phyloP scores from a whole-genome alignment of 345 rosid species.

The Turritis glabra region DNA sequence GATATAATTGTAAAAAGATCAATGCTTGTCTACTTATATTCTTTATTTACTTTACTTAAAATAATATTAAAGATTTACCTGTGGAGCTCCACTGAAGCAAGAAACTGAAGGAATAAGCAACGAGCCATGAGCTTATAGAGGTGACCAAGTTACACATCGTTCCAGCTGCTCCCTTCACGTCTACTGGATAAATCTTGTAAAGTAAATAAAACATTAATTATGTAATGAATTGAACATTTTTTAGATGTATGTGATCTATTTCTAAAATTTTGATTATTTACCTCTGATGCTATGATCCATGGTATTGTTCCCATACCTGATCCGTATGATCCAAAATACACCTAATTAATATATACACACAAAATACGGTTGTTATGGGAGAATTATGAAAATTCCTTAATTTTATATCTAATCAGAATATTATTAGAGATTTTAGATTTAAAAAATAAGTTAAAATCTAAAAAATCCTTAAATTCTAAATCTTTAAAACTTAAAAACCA shows the following conservation, averaged over 20 bases:
- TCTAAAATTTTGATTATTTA: neutral
- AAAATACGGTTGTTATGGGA: neutral
- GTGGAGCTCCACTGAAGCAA: conserved; percentile 58
- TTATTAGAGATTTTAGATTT: no score
- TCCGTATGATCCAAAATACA: conserved; percentile 47
- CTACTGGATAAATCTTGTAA: conserved; percentile 52
- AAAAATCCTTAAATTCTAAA: neutral
- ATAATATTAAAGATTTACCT: conserved; percentile 28
- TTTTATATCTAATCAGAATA: neutral
- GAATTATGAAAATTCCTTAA: neutral
- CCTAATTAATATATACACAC: conserved; percentile 17
- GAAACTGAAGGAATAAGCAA: conserved; percentile 48
- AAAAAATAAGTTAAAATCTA: neutral
- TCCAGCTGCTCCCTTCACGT: conserved; percentile 60
- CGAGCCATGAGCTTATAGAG: conserved; percentile 54
- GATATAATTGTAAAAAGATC: neutral
- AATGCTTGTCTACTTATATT: neutral
- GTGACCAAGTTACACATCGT: conserved; percentile 49
- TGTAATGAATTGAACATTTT: neutral
- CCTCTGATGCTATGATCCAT: conserved; percentile 52
- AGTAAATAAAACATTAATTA: neutral
- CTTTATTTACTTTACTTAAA: no score
- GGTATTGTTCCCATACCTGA: conserved; percentile 51
- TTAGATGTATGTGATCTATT: neutral
- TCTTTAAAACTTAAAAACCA: neutral